Base-by-base conservation (phyloP, 1,284 basidiomycete genomes). In the Tranzscheliella williamsii region DNA sequence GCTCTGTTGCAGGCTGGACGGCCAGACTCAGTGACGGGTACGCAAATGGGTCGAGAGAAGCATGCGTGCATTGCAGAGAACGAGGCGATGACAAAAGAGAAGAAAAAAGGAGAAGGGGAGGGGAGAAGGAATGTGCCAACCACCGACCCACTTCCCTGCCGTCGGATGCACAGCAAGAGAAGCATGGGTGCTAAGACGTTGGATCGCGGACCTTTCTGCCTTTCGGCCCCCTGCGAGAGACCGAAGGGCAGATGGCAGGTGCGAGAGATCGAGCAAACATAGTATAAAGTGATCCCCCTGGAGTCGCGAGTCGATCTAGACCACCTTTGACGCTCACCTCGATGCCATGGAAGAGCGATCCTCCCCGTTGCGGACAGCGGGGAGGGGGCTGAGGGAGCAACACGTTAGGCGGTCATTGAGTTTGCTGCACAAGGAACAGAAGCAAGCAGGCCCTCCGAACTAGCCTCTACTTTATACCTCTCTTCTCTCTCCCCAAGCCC, bases 41-140 rank as follows among this genome's bases (percentile, higher is more conserved):
- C n/a, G n/a, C n/a, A n/a, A n/a, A n/a, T n/a, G n/a, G n/a, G n/a
- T n/a, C n/a, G n/a, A n/a, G n/a, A n/a, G n/a, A n/a, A n/a, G n/a
- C n/a, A n/a, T n/a, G n/a, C n/a, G n/a, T 20, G 80, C 32, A 34
- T 34, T 34, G 18, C 32, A 11, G 32, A 11, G 32, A 11, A n/a
- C n/a, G n/a, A n/a, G n/a, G n/a, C n/a, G n/a, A 80, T 42, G 84
- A 84, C 8, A 27, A 9, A 35, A 5, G 20, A 20, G 6, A 8
- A 35, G 20, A 5, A 4, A n/a, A 48, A 29, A 22, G 26, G 6
- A 18, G 13, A 29, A 16, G 26, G 24, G 24, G 22, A 33, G 40
- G 37, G 23, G 12, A 12, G n/a, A 42, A 24, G 33, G 36, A 48
- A 38, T 62, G 48, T 62, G 34, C 58, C 58, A 62, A 62, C 52